Conservation (phyloP, 1,139 yeast genomes). For the Kurtzmaniella quercitrusa region DNA sequence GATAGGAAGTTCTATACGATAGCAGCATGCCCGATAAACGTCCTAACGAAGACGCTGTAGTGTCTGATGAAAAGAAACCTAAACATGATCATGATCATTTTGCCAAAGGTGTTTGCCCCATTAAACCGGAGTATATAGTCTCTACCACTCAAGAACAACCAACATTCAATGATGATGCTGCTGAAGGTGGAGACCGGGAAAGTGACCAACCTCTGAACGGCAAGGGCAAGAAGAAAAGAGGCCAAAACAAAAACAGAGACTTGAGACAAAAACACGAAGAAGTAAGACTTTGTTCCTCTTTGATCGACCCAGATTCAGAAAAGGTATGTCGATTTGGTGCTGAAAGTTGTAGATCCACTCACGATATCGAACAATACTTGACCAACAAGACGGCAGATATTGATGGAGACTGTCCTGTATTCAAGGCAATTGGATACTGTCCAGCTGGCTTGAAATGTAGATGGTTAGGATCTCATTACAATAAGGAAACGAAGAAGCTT, state of each 20-base stretch:
- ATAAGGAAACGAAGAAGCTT: conserved; percentile 44
- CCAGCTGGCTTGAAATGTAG: conserved; percentile 91
- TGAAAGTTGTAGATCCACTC: conserved; percentile 71
- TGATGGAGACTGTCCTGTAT: conserved; percentile 80
- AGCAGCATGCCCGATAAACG: conserved; percentile 2
- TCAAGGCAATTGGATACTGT: conserved; percentile 76
- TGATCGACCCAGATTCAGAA: conserved; percentile 47
- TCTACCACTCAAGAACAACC: conserved; percentile 20
- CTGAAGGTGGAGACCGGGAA: conserved; percentile 42
- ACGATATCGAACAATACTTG: conserved; percentile 65
- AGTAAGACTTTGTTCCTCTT: conserved; percentile 61
- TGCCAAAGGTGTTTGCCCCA: conserved; percentile 57
- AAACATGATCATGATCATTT: conserved; percentile 9
- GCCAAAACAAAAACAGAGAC: conserved; percentile 88
- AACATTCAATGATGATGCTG: conserved; percentile 46
- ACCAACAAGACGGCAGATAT: conserved; percentile 66
- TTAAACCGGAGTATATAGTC: conserved; percentile 59
- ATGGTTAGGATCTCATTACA: conserved; percentile 77
- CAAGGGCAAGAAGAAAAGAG: conserved; percentile 55
- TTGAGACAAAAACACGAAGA: conserved; percentile 66
- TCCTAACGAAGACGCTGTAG: conserved; percentile 7
- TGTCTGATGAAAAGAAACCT: neutral
- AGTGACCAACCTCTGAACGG: conserved; percentile 19
- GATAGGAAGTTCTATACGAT: too few species aligned
- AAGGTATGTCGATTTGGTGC: conserved; percentile 63